A percentile compares a stretch with the other conserved stretches of the same genome.
phyloP scores from a whole-genome alignment of 164 flowering plant genomes.

The Vitis vinifera region ASM3070453v1 NC_081809.1:10586501-10587000 shows the following conservation, averaged over 20 bases:
- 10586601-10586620: slow-evolving; percentile 97
- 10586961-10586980: slow-evolving; percentile 87
- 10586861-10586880: not conserved
- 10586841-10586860: not conserved
- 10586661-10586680: slow-evolving; percentile 20
- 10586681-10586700: not conserved
- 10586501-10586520: too few relatives aligned
- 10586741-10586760: too few relatives aligned
- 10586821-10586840: not conserved
- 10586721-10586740: too few relatives aligned
- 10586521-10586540: not conserved
- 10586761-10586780: too few relatives aligned
- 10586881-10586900: not conserved
- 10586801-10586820: not conserved
- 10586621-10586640: slow-evolving; percentile 71
- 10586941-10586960: slow-evolving; percentile 98
- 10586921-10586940: slow-evolving; percentile 67
- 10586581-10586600: slow-evolving; percentile 99
- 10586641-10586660: slow-evolving; percentile 84
- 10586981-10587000: slow-evolving; percentile 46
- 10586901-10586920: slow-evolving; percentile 47
- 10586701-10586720: not conserved
- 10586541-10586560: not conserved
- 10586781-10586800: too few relatives aligned
- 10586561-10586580: slow-evolving; percentile 50